Evolutionary conservation across 805 yeast genomes (phyloP).

Genomic region (Pichia gijzeniarum): DNA sequence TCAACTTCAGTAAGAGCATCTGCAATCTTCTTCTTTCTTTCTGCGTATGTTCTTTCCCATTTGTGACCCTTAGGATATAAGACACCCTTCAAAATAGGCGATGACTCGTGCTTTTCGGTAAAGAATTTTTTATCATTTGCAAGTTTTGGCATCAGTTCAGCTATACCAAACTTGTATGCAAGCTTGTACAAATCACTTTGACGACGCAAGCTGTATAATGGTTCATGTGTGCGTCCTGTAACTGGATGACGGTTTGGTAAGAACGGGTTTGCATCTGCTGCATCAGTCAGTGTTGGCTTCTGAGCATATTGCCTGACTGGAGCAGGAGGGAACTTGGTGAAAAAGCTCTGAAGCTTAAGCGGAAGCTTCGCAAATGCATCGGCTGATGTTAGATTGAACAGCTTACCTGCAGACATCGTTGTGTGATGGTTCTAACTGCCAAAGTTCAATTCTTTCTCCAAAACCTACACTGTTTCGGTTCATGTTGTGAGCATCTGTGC

Average conservation of each 20-base stretch:
- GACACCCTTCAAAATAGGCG: conserved; percentile 72
- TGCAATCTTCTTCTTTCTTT: conserved; percentile 51
- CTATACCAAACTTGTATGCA: conserved; percentile 76
- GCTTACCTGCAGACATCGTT: conserved; percentile 11
- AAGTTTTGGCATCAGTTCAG: conserved; percentile 65
- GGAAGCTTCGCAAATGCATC: conserved; percentile 51
- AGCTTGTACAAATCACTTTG: conserved; percentile 78
- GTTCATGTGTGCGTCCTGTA: conserved; percentile 69
- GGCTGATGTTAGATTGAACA: conserved; percentile 26
- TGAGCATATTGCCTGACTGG: conserved; percentile 64
- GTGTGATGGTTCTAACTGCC: neutral
- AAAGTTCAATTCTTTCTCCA: too few species aligned
- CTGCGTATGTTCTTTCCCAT: conserved; percentile 63
- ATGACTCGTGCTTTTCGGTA: conserved; percentile 66
- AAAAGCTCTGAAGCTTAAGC: conserved; percentile 60
- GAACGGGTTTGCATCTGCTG: conserved; percentile 79
- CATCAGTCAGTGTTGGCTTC: conserved; percentile 57
- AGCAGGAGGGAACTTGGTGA: conserved; percentile 76
- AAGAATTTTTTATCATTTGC: conserved; percentile 61
- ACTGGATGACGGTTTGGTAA: conserved; percentile 78
- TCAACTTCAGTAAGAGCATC: conserved; percentile 67
- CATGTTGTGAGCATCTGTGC: too few species aligned
- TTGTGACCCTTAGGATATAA: conserved; percentile 71
- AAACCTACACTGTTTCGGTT: too few species aligned
- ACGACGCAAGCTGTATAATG: conserved; percentile 73